Evolutionary conservation across 1,284 basidiomycete genomes (phyloP), one percentile per base, ranked within the genome.

Genomic region (Fomitiporia mediterranea): DNA sequence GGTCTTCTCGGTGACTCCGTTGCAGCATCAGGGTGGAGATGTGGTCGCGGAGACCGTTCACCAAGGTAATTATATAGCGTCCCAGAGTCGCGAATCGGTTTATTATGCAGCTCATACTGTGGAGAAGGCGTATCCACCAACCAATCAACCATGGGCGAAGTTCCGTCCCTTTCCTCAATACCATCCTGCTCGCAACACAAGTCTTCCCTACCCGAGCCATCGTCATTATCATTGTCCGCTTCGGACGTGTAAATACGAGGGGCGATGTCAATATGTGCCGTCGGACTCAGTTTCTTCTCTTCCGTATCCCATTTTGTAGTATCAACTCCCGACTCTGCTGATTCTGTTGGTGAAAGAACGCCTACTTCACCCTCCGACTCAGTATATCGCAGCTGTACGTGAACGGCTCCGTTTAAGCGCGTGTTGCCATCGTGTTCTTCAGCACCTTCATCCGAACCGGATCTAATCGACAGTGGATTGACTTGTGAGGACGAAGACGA

Each of bases 121-220:
- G 53, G 49, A 0, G 53, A 55, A 17, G 57, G 57, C 15, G 57
- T 34, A 23, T 59, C 57, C 23, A 37, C 47, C 27, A 59, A 28
- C 57, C 57, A 59, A 15, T 55, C 57, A 17, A 55, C 57, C 3
- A 59, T 43, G n/a, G 53, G 30, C 11, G 53, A 48, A 4, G 46
- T 43, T 7, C 35, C 53, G 34, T 55, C 53, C 17, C 34, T 9
- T 13, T 25, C 44, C 4, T 15, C 44, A 3, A 15, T 25, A 7
- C 17, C 23, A 32, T 54, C 53, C 2, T 19, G 34, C 19, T 47
- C 52, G 30, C 52, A 52, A 23, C 39, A 52, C 27, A 57, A 21
- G 5, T 27, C 39, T 17, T 49, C 42, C 3, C 17, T 34, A 6
- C 32, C 32, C 32, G 32, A 13, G 6, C 32, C 32, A 13, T 13